Percentiles rank a stretch among this genome's conserved stretches.
Evolutionary conservation across 768 basidiomycete genomes (phyloP).

Genomic region (Lanmaoa pseudosensibilis): DNA sequence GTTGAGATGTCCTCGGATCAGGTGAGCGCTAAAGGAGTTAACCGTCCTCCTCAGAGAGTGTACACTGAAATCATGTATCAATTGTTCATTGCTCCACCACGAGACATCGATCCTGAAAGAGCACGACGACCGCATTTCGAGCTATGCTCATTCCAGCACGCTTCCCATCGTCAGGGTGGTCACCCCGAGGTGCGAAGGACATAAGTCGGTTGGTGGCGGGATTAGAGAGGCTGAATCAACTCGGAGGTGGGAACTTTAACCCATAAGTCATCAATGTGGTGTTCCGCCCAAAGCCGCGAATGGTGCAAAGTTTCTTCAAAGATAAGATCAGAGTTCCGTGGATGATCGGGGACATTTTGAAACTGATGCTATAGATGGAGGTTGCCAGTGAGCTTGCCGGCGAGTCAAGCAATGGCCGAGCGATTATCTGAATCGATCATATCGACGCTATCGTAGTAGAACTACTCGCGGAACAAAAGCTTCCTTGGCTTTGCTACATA

Average conservation of each 20-base stretch:
- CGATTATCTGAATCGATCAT: neutral
- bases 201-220: conserved; percentile 9
- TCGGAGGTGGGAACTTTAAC: neutral
- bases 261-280: neutral
- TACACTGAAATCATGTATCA: neutral
- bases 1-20: conserved; percentile 14
- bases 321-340: conserved; percentile 1
- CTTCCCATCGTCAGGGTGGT: conserved; percentile 21
- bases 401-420: neutral
- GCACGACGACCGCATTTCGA: neutral
- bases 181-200: neutral
- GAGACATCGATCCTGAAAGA: conserved; percentile 5
- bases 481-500: neutral
- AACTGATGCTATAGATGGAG: conserved; percentile 10
- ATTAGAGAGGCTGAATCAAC: conserved; percentile 5
- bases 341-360: conserved; percentile 13
- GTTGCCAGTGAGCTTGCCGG: conserved; percentile 1
- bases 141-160: neutral
- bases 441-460: neutral
- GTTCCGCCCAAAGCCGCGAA: neutral
- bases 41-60: neutral
- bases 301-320: neutral
- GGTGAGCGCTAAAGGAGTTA: neutral
- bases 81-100: conserved; percentile 4
- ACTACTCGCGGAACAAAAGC: neutral